Conservation (phyloP, 768 basidiomycete genomes). For the Mycena rebaudengoi region DNA sequence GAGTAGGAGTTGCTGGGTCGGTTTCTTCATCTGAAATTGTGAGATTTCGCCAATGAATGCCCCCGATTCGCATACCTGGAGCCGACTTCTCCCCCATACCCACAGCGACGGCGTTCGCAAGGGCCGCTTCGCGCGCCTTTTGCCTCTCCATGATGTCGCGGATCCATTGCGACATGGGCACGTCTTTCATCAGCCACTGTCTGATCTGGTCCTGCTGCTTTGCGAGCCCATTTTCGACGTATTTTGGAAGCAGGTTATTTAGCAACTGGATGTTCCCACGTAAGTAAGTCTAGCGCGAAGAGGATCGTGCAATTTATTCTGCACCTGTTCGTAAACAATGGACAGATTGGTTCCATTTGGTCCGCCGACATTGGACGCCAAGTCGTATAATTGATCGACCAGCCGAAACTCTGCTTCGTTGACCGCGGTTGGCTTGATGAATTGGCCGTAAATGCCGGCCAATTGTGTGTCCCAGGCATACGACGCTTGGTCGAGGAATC, state of each 20-base stretch:
- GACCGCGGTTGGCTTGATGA: slow-evolving; percentile 37
- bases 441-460: slow-evolving; percentile 38
- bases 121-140: slow-evolving; percentile 12
- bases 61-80: background rate
- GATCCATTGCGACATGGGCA: slow-evolving; percentile 31
- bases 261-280: slow-evolving; percentile 24
- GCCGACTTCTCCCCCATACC: background rate
- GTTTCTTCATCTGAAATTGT: background rate
- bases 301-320: background rate
- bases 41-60: too few species aligned
- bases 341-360: slow-evolving; percentile 37
- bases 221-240: slow-evolving; percentile 18
- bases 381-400: slow-evolving; percentile 37
- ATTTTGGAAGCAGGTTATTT: slow-evolving; percentile 37
- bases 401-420: slow-evolving; percentile 39
- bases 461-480: slow-evolving; percentile 36
- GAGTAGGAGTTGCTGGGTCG: background rate
- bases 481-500: slow-evolving; percentile 30
- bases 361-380: slow-evolving; percentile 30
- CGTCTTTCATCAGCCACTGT: slow-evolving; percentile 36
- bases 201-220: slow-evolving; percentile 36
- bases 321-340: slow-evolving; percentile 33
- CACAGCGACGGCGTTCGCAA: background rate
- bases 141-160: slow-evolving; percentile 28
- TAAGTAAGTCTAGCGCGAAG: background rate